Conservation (phyloP, 768 basidiomycete genomes). For the Leccinum uliginosum region DNA sequence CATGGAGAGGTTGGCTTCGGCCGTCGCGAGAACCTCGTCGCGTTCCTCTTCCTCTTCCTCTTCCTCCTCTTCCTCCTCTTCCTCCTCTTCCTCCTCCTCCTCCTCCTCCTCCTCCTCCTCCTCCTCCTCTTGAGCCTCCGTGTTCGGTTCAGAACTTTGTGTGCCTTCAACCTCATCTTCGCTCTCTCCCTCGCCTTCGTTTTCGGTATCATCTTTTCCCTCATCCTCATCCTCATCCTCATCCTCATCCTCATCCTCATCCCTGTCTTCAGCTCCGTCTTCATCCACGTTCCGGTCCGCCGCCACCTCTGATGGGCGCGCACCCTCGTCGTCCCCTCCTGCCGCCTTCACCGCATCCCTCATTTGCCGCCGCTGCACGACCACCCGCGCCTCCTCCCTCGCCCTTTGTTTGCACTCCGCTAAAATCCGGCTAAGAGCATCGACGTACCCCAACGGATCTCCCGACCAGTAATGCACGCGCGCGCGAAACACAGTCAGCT, state of each 20-base stretch:
- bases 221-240: not conserved
- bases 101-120: slow-evolving; percentile 5
- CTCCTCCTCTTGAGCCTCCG: slow-evolving; percentile 1
- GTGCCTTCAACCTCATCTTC: not conserved
- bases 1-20: slow-evolving; percentile 48
- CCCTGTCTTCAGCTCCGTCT: not conserved
- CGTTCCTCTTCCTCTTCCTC: slow-evolving; percentile 5
- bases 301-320: not conserved
- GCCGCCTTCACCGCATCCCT: not conserved
- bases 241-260: not conserved
- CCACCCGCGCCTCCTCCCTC: slow-evolving; percentile 27
- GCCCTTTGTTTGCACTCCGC: slow-evolving; percentile 54
- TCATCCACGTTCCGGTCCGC: slow-evolving; percentile 21
- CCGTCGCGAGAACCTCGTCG: slow-evolving; percentile 22
- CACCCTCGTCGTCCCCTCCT: not conserved
- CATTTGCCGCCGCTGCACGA: slow-evolving; percentile 12
- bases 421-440: slow-evolving; percentile 63
- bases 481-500: slow-evolving; percentile 63
- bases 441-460: slow-evolving; percentile 76
- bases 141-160: not conserved
- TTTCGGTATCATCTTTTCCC: not conserved
- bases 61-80: slow-evolving; percentile 5
- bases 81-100: slow-evolving; percentile 4
- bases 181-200: not conserved
- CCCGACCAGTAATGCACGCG: slow-evolving; percentile 79